Evolutionary conservation across 441 rosid species (phyloP).

Genomic region (Eutrema salsugineum): DNA sequence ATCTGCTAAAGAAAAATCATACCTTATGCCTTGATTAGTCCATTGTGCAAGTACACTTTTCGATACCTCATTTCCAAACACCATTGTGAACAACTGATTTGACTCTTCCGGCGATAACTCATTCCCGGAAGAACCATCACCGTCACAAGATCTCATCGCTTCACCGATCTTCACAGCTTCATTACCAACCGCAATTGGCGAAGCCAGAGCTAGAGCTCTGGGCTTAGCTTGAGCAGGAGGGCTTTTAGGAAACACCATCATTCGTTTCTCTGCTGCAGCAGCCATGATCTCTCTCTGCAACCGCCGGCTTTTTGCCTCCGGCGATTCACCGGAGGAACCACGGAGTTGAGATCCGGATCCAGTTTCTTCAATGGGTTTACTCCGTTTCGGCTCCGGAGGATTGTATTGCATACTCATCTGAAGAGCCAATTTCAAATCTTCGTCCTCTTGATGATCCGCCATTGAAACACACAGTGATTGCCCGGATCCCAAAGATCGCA

Average conservation of each 20-base stretch:
- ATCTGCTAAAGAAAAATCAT: background rate
- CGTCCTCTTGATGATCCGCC: conserved; percentile 97
- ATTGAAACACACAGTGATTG: conserved; percentile 28
- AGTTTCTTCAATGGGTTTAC: conserved; percentile 73
- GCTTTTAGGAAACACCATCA: conserved; percentile 36
- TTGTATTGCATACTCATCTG: conserved; percentile 87
- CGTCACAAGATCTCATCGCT: conserved; percentile 25
- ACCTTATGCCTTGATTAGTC: conserved; percentile 98
- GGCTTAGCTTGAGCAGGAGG: conserved; percentile 20
- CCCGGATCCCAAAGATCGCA: conserved; percentile 6
- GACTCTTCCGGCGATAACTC: conserved; percentile 56
- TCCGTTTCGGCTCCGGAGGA: conserved; percentile 89
- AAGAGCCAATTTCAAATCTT: conserved; percentile 80
- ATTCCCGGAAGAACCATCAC: conserved; percentile 29
- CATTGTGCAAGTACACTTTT: conserved; percentile 82
- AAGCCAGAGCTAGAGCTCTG: conserved; percentile 21
- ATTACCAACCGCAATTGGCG: conserved; percentile 24
- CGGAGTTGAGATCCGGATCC: conserved; percentile 30
- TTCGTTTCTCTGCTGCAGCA: conserved; percentile 95
- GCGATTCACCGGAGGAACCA: conserved; percentile 34
- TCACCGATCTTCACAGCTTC: conserved; percentile 22
- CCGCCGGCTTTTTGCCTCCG: conserved; percentile 58
- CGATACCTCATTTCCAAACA: conserved; percentile 68
- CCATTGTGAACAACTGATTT: conserved; percentile 58
- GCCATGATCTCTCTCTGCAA: conserved; percentile 92